A percentile compares a stretch with the other conserved stretches of the same genome.
phyloP scores from a whole-genome alignment of 352 stramenopile genomes.

The Globisporangium sylvaticum region DNA sequence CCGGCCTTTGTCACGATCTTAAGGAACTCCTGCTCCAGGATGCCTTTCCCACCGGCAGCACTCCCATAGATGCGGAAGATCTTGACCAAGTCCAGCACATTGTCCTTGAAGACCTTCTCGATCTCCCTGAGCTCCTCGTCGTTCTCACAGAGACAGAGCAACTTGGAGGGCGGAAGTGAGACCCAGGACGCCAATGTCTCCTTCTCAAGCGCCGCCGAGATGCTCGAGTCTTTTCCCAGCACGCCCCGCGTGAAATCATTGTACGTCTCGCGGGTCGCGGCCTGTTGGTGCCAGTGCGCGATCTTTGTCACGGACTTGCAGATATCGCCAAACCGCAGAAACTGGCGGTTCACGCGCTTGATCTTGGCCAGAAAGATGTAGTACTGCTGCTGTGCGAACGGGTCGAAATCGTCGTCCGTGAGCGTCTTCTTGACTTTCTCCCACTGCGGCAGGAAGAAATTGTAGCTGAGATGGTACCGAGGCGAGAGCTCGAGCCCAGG shows the following conservation, averaged over 20 bases:
- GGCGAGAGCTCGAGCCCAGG: slow-evolving; percentile 40
- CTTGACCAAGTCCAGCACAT: slow-evolving; percentile 75
- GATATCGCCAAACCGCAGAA: slow-evolving; percentile 53
- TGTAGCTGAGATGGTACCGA: slow-evolving; percentile 52
- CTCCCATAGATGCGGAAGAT: slow-evolving; percentile 76
- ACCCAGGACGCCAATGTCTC: slow-evolving; percentile 65
- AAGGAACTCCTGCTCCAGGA: slow-evolving; percentile 78
- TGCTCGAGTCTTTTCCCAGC: slow-evolving; percentile 67
- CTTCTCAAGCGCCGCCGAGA: slow-evolving; percentile 64
- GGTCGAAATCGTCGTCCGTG: slow-evolving; percentile 50
- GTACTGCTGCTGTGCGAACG: slow-evolving; percentile 68
- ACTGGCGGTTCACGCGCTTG: slow-evolving; percentile 59
- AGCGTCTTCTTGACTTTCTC: slow-evolving; percentile 63
- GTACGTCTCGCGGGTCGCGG: slow-evolving; percentile 42
- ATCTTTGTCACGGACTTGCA: slow-evolving; percentile 47
- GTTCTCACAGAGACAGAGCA: slow-evolving; percentile 51
- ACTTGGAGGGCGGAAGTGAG: slow-evolving; percentile 36
- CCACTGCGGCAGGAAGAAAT: slow-evolving; percentile 55
- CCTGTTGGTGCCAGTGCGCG: slow-evolving; percentile 45
- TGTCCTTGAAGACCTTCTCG: slow-evolving; percentile 68
- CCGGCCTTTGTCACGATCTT: slow-evolving; percentile 78
- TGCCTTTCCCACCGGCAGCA: slow-evolving; percentile 54
- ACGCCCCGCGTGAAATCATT: slow-evolving; percentile 67
- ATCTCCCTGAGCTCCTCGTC: slow-evolving; percentile 61
- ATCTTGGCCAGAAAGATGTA: slow-evolving; percentile 72